Conservation (phyloP, 2,329 filamentous ascomycete species). For the Penicillium sp. region DNA sequence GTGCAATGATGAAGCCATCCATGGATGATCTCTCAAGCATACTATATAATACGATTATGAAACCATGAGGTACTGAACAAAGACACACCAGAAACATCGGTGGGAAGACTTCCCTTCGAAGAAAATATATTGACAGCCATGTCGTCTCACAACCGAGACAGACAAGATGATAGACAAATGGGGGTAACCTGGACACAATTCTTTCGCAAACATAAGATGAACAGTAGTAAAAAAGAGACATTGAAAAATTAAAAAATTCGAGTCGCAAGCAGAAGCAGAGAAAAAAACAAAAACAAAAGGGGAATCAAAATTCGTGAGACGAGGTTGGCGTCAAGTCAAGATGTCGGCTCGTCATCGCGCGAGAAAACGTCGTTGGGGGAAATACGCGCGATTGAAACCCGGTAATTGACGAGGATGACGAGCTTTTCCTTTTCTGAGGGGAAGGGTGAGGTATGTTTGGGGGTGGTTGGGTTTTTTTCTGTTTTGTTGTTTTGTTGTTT, state of each 20-base stretch:
- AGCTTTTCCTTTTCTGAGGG: constrained; percentile 18
- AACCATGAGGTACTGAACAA: neutral
- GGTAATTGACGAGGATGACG: constrained; percentile 17
- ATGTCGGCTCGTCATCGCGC: constrained; percentile 35
- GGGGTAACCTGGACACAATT: constrained; percentile 31
- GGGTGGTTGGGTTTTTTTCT: constrained; percentile 17
- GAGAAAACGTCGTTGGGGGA: constrained; percentile 19
- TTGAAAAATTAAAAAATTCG: constrained; percentile 13
- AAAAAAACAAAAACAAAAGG: constrained; percentile 39
- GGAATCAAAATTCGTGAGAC: constrained; percentile 47
- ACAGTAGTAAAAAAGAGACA: constrained; percentile 14
- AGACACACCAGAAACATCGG: neutral
- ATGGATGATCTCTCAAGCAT: neutral
- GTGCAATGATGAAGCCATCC: no score
- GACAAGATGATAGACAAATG: constrained; percentile 27
- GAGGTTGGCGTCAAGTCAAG: constrained; percentile 43
- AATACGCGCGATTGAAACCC: neutral
- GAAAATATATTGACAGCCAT: constrained; percentile 37
- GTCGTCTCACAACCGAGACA: constrained; percentile 29
- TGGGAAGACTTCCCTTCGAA: neutral
- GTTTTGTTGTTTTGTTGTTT: constrained; percentile 10
- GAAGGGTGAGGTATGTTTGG: neutral
- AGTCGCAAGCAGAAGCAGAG: constrained; percentile 14
- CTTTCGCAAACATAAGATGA: constrained; percentile 24
- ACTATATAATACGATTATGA: neutral